Base-by-base conservation (phyloP, 495 filamentous ascomycete genomes). In the Penicillium soppii region DNA sequence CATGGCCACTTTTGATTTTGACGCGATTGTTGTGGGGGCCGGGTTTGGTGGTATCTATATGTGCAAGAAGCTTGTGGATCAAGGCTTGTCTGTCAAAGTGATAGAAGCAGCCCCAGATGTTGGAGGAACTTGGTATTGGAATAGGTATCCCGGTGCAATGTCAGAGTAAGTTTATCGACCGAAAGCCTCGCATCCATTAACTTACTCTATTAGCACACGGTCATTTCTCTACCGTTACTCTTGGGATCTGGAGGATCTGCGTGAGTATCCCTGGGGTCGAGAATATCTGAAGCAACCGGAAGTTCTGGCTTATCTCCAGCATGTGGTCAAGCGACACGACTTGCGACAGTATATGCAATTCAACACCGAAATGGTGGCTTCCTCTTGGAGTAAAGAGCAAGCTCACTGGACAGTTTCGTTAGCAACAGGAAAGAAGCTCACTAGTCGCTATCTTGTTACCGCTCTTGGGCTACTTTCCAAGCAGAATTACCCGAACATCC, bases 81-180 rank as follows among this genome's bases (percentile, higher is more conserved):
- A 49, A 9, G 70, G 71, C 0, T 58, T 74, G 29, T 64, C 51
- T 2, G 66, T 63, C n/a, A 67, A 72, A 19, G 43, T 74, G 5
- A 67, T 77, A 33, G 81, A 84, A 38, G 65, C 68, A 1, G 78
- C 72, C 15, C 45, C 47, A 7, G 68, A 69, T 33, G 63, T 75
- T 20, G 80, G 80, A 1, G 80, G 80, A 4, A 71, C 72, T 16
- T 82, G 78, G 79, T 63, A 69, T 35, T 59, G 52, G 54, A 66
- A 66, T 33, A 40, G 53, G 1, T 68, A 66, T 30, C 65, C 65
- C 12, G 65, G 65, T 0, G 55, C 62, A 2, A 40, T 50, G 32
- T 36, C 32, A 16, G 32, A 36, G 32, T 36, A 16, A 36, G 32
- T 36, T 16, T 16, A n/a, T n/a, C n/a, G 5, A 56, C 46, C 20